Evolutionary conservation across 805 yeast genomes (phyloP).

Genomic region (Ogataea siamensis): DNA sequence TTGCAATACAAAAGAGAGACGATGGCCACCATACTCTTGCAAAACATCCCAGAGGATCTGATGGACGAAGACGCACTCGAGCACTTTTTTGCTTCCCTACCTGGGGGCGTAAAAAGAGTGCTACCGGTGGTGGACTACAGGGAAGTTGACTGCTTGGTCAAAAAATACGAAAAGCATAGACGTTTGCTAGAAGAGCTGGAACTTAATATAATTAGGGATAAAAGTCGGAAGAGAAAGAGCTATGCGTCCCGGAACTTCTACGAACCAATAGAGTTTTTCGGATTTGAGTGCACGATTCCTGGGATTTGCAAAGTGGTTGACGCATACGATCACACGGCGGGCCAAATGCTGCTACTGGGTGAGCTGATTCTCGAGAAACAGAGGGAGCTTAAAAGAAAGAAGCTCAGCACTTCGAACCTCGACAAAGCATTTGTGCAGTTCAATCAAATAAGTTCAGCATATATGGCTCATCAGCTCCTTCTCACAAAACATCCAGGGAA

Average conservation of each 20-base stretch:
- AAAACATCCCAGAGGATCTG: slow-evolving; percentile 43
- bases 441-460: slow-evolving; percentile 52
- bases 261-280: slow-evolving; percentile 19
- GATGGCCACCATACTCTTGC: slow-evolving; percentile 37
- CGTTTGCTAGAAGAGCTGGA: slow-evolving; percentile 40
- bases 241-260: slow-evolving; percentile 22
- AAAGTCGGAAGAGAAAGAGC: slow-evolving; percentile 12
- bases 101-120: slow-evolving; percentile 53
- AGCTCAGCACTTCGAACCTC: slow-evolving; percentile 12
- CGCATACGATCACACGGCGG: slow-evolving; percentile 17
- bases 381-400: slow-evolving; percentile 3
- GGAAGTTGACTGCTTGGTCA: slow-evolving; percentile 35
- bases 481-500: slow-evolving; percentile 42
- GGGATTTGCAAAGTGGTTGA: slow-evolving; percentile 23
- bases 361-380: slow-evolving; percentile 15
- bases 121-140: slow-evolving; percentile 57
- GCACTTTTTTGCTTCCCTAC: slow-evolving; percentile 39
- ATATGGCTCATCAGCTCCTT: slow-evolving; percentile 60
- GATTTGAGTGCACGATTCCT: slow-evolving; percentile 18
- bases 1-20: slow-evolving; percentile 20
- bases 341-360: slow-evolving; percentile 10
- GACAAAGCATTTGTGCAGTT: slow-evolving; percentile 64
- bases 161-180: slow-evolving; percentile 30
- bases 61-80: slow-evolving; percentile 30
- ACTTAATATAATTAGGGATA: slow-evolving; percentile 36